Percentiles rank a stretch among this genome's conserved stretches.
Conservation (phyloP, 352 stramenopile species). For the Aphanomyces euteiches region DNA sequence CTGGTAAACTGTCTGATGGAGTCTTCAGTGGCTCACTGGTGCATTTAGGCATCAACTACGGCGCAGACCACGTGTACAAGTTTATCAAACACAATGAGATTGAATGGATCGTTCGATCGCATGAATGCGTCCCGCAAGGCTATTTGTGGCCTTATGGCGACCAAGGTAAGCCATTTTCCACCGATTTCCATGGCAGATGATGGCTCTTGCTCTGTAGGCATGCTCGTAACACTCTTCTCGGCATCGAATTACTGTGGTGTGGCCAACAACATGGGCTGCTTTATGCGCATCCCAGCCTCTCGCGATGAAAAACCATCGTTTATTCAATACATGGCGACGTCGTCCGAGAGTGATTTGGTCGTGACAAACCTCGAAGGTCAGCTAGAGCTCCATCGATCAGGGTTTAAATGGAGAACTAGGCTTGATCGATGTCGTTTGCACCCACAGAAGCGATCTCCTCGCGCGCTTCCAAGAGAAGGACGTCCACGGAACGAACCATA, state of each 20-base stretch:
- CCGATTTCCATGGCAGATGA: neutral
- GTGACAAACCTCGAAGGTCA: conserved; percentile 70
- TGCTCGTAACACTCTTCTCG: conserved; percentile 85
- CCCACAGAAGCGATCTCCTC: conserved; percentile 60
- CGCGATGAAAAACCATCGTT: conserved; percentile 63
- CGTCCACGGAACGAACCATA: conserved; percentile 37
- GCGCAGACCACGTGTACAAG: conserved; percentile 73
- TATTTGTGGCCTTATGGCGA: conserved; percentile 79
- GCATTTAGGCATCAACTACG: conserved; percentile 55
- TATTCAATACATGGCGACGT: conserved; percentile 85
- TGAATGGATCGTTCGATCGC: conserved; percentile 73
- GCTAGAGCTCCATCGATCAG: neutral
- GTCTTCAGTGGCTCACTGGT: neutral
- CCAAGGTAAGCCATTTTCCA: conserved; percentile 39
- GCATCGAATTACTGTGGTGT: conserved; percentile 84
- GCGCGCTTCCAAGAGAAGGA: conserved; percentile 63
- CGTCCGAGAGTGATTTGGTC: conserved; percentile 72
- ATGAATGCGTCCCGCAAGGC: conserved; percentile 77
- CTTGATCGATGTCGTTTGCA: conserved; percentile 81
- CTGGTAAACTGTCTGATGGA: conserved; percentile 32
- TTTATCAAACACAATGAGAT: conserved; percentile 85
- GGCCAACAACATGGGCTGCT: conserved; percentile 81
- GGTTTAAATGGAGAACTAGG: neutral
- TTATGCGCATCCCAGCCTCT: conserved; percentile 72
- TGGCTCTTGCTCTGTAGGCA: conserved; percentile 33